Evolutionary conservation across 768 basidiomycete genomes (phyloP).

Genomic region (Suillus tomentosus): DNA sequence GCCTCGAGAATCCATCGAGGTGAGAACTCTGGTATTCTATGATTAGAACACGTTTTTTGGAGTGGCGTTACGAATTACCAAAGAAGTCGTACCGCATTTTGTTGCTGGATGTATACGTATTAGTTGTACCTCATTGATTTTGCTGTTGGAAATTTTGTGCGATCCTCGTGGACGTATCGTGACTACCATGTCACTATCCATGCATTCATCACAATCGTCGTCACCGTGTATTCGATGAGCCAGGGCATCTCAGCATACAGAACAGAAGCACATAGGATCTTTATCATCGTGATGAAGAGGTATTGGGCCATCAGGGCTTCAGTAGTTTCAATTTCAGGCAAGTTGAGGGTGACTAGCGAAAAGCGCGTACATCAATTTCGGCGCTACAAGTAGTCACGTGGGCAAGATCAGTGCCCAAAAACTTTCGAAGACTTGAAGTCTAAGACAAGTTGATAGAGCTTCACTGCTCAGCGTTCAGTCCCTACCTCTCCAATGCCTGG

Average conservation of each 20-base stretch:
- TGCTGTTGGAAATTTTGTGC: neutral
- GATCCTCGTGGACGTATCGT: neutral
- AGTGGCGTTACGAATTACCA: too few species aligned
- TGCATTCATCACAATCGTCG: neutral
- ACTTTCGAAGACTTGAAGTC: constrained; percentile 3
- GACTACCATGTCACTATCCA: neutral
- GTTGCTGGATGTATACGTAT: neutral
- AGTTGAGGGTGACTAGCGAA: neutral
- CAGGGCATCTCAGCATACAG: neutral
- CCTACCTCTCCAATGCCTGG: constrained; percentile 39
- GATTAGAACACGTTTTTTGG: too few species aligned
- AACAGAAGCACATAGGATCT: neutral
- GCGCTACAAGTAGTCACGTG: constrained; percentile 1
- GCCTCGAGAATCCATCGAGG: too few species aligned
- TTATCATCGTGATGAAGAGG: neutral
- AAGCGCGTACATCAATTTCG: neutral
- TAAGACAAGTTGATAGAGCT: neutral
- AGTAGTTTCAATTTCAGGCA: neutral
- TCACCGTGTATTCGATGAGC: neutral
- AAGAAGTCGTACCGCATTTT: too few species aligned
- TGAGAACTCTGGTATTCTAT: too few species aligned
- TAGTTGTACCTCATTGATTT: neutral
- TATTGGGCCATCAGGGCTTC: neutral
- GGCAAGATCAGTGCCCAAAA: neutral
- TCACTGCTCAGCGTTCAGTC: neutral